Conservation (phyloP, 208 protist species). For the Crithidia bombi region DNA sequence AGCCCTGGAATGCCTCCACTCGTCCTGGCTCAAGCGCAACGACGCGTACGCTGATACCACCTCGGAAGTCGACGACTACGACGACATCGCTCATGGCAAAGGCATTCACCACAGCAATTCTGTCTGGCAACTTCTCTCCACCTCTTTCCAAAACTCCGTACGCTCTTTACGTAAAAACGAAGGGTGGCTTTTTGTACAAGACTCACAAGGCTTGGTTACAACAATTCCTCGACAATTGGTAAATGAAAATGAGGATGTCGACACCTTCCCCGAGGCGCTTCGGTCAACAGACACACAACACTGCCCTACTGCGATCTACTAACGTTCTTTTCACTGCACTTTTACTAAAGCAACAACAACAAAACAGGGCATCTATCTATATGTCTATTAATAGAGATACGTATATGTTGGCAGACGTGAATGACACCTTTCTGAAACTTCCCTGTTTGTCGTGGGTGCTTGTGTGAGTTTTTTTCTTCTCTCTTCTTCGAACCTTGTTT, state of each 20-base stretch:
- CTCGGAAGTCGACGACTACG: slow-evolving; percentile 15
- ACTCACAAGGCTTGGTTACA: slow-evolving; percentile 39
- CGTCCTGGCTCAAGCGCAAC: slow-evolving; percentile 38
- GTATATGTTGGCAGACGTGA: not conserved
- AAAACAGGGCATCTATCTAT: not conserved
- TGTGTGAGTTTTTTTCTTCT: not conserved
- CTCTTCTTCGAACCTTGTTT: not conserved
- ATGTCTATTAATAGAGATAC: not conserved
- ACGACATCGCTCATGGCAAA: slow-evolving; percentile 20
- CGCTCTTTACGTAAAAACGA: slow-evolving; percentile 48
- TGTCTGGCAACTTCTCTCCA: slow-evolving; percentile 28
- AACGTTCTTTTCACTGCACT: too few species aligned
- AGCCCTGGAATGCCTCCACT: slow-evolving; percentile 53
- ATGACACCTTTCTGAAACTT: not conserved
- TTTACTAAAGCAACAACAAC: too few species aligned
- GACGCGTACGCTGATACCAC: slow-evolving; percentile 24
- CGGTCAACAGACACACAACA: not conserved
- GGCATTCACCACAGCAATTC: slow-evolving; percentile 23
- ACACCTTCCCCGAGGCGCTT: slow-evolving; percentile 13
- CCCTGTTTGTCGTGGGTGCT: not conserved
- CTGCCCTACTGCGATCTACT: slow-evolving; percentile 14
- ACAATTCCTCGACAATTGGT: slow-evolving; percentile 37
- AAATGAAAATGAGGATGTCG: slow-evolving; percentile 12
- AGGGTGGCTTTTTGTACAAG: slow-evolving; percentile 45
- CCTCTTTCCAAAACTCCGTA: slow-evolving; percentile 39